Conservation (phyloP, 176 grass and related monocot genomes). For the Cenchrus americanus region DNA sequence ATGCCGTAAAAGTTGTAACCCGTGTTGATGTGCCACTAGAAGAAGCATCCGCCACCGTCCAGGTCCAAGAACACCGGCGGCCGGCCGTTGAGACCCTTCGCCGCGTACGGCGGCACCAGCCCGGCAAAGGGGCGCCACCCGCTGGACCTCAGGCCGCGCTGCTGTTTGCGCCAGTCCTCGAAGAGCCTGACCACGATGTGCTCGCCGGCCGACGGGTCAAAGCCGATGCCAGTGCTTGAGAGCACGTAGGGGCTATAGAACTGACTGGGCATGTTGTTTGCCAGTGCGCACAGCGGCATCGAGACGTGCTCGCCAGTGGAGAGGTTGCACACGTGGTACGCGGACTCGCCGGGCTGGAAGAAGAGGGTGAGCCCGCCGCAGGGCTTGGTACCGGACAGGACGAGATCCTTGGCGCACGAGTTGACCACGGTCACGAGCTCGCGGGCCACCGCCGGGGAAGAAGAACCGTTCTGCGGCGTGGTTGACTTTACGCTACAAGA, state of each 20-base stretch:
- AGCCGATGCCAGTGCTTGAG: background rate
- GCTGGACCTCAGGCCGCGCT: background rate
- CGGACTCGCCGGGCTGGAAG: background rate
- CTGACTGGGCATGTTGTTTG: background rate
- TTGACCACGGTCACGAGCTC: background rate
- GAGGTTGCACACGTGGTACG: conserved; percentile 15
- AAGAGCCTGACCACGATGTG: conserved; percentile 20
- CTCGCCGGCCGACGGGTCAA: background rate
- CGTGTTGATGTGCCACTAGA: background rate
- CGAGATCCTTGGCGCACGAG: background rate
- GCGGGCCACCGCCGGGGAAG: background rate
- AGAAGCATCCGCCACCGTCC: background rate
- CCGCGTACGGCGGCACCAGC: background rate
- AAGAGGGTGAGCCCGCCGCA: conserved; percentile 11
- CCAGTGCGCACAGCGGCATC: background rate
- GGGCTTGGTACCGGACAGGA: background rate
- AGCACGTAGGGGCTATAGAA: background rate
- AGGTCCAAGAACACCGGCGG: background rate
- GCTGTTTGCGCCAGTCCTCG: background rate
- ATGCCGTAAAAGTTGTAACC: background rate
- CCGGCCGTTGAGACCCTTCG: background rate
- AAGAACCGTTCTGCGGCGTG: no score
- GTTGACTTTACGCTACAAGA: background rate
- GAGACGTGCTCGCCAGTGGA: conserved; percentile 19
- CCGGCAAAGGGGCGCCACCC: background rate